Percentiles rank a stretch among this genome's conserved stretches.
These are phyloP conservation scores for Delphinella strobiligena DNA, from an alignment of 2,329 filamentous ascomycete species.

Conservation along the genomic window DNA sequence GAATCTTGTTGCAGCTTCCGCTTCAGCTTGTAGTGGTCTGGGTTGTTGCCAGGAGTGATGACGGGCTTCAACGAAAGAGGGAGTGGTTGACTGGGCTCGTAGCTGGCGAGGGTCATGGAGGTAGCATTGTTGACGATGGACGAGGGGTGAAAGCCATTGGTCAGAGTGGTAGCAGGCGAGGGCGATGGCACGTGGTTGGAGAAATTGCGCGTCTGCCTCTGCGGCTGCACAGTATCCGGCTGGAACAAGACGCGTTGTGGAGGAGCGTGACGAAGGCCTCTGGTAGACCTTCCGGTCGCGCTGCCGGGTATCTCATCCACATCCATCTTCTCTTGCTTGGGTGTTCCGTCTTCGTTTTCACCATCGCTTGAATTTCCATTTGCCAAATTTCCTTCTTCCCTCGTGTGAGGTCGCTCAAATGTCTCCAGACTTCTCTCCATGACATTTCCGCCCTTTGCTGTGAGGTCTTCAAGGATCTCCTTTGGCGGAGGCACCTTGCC, in stretches of 20 bases:
- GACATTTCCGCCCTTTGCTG: constrained; percentile 72
- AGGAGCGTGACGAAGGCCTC: constrained; percentile 61
- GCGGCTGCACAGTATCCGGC: constrained; percentile 57
- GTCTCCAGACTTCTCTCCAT: constrained; percentile 69
- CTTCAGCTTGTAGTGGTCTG: constrained; percentile 52
- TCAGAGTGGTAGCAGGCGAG: constrained; percentile 32
- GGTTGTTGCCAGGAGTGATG: constrained; percentile 62
- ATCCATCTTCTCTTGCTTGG: constrained; percentile 39
- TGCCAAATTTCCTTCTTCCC: constrained; percentile 32
- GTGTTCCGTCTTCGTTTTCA: constrained; percentile 36
- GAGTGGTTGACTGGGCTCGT: constrained; percentile 54
- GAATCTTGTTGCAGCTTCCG: constrained; percentile 34
- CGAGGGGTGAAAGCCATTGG: constrained; percentile 8
- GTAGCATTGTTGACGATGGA: constrained; percentile 14
- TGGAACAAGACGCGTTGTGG: constrained; percentile 77
- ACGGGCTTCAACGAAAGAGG: constrained; percentile 60
- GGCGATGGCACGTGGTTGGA: constrained; percentile 27
- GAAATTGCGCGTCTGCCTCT: constrained; percentile 47
- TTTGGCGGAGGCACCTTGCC: constrained; percentile 73
- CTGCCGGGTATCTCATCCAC: constrained; percentile 34
- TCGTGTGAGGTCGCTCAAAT: constrained; percentile 42
- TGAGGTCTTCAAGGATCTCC: constrained; percentile 69
- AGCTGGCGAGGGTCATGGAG: constrained; percentile 48
- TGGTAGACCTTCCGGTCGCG: constrained; percentile 20
- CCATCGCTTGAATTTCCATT: constrained; percentile 46